Base-by-base conservation (phyloP, 352 stramenopile genomes). In the Phytopythium oedochilum region DNA sequence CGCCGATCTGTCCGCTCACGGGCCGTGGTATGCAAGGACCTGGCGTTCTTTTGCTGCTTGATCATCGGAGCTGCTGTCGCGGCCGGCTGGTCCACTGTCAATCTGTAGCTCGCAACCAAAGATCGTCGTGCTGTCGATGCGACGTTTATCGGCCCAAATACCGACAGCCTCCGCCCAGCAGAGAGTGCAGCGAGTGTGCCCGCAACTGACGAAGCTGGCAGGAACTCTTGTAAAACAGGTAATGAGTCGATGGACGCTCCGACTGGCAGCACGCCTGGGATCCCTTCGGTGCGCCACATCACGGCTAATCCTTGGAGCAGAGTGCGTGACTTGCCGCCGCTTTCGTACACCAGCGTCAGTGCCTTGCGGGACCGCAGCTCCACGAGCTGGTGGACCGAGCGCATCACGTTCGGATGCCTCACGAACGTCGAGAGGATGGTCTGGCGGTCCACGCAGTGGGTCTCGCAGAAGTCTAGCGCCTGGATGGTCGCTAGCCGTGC, bases 381-480 rank as follows among this genome's bases (percentile, higher is more conserved):
- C 0, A 71, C 71, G 11, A 91, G 70, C 49, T 88, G 70, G 10
- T 70, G 59, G 25, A 85, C 80, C 5, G 80, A 89, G 3, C 70
- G 70, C 44, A 91, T 58, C 54, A 83, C 70, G 50, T 81, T 84
- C 20, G 78, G 78, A 54, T 91, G 78, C 0, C 45, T 52, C 4
- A 88, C 35, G 26, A 91, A 52, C 22, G 80, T 63, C 20, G 53
- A 46, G 17, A 91, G 62, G 46, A 89, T 71, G 26, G 73, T 61
- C 26, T 71, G 51, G 9, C 80, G 74, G 12, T 83, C 54, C 23
- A 89, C 70, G 31, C 71, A 85, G 55, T 91, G 78, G 0, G 78
- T 89, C 54, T 93, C 83, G 43, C 83, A 91, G 53, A 90, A 93
- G 31, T 90, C 82, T 12, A 93, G 46, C 1, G 80, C 81, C 47